These are phyloP conservation scores for Choiromyces venosus DNA, from an alignment of 495 filamentous ascomycete genomes.

Conservation along the genomic window DNA sequence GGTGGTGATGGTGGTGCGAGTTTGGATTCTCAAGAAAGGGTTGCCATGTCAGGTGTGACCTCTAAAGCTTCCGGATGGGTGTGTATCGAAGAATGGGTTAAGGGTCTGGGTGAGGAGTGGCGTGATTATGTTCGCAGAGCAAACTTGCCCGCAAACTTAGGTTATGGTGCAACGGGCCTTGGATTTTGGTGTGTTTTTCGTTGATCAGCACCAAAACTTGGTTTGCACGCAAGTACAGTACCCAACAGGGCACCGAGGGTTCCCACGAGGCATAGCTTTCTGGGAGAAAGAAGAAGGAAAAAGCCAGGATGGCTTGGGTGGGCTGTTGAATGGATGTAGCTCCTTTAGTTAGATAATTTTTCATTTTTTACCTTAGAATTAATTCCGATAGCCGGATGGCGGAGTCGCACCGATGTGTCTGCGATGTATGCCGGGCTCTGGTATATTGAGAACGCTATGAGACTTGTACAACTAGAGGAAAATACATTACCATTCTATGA, in stretches of 20 bases:
- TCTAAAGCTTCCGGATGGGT: background rate
- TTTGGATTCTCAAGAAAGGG: background rate
- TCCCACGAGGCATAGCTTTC: background rate
- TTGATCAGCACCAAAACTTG: too few species aligned
- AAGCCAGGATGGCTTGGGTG: background rate
- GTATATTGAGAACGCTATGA: background rate
- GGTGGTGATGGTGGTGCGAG: too few species aligned
- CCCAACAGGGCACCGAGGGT: background rate
- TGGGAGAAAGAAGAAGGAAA: background rate
- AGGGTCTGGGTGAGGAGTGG: background rate
- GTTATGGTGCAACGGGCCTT: too few species aligned
- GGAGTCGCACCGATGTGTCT: background rate
- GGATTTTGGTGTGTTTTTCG: too few species aligned
- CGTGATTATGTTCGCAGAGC: background rate
- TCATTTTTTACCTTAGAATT: background rate
- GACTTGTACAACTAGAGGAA: background rate
- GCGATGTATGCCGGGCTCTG: background rate
- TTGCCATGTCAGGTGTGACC: background rate
- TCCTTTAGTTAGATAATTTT: background rate
- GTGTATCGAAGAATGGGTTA: background rate
- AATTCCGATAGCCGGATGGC: background rate
- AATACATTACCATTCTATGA: background rate
- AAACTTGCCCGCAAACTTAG: too few species aligned
- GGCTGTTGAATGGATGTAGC: background rate
- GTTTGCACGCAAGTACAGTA: too few species aligned